phyloP scores from a whole-genome alignment of 331 rosid species.

The Pyrus hybrid region DNA sequence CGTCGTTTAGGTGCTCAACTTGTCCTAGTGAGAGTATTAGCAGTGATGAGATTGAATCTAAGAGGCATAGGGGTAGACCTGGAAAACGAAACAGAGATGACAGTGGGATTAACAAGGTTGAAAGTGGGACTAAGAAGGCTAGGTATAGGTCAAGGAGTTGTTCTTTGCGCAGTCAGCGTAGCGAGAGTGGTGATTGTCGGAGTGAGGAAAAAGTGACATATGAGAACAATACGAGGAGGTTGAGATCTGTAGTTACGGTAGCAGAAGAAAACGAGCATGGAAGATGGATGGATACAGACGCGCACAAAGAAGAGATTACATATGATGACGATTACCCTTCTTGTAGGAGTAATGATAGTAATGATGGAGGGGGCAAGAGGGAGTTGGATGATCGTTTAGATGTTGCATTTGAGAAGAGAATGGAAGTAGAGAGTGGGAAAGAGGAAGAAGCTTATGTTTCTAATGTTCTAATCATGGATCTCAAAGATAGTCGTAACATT shows the following conservation, averaged over 20 bases:
- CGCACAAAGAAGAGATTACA: conserved; percentile 50
- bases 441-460: conserved; percentile 24
- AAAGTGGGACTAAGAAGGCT: conserved; percentile 26
- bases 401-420: conserved; percentile 24
- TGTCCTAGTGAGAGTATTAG: conserved; percentile 33
- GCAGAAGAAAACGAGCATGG: conserved; percentile 27
- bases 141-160: conserved; percentile 52
- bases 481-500: neutral
- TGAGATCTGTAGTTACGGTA: conserved; percentile 57
- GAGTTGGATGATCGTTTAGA: conserved; percentile 29
- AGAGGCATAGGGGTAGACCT: conserved; percentile 32
- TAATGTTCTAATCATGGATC: conserved; percentile 6
- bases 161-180: conserved; percentile 34
- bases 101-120: conserved; percentile 28
- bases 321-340: conserved; percentile 60
- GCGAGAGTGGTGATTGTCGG: conserved; percentile 30
- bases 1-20: conserved; percentile 41
- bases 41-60: conserved; percentile 29
- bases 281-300: conserved; percentile 25
- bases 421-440: conserved; percentile 25
- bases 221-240: conserved; percentile 37
- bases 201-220: conserved; percentile 25
- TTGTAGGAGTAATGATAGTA: conserved; percentile 60
- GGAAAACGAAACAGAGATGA: conserved; percentile 33
- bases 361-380: conserved; percentile 44